phyloP scores from a whole-genome alignment of 1,139 yeast species.

The Nakaseomyces delphensis region DNA sequence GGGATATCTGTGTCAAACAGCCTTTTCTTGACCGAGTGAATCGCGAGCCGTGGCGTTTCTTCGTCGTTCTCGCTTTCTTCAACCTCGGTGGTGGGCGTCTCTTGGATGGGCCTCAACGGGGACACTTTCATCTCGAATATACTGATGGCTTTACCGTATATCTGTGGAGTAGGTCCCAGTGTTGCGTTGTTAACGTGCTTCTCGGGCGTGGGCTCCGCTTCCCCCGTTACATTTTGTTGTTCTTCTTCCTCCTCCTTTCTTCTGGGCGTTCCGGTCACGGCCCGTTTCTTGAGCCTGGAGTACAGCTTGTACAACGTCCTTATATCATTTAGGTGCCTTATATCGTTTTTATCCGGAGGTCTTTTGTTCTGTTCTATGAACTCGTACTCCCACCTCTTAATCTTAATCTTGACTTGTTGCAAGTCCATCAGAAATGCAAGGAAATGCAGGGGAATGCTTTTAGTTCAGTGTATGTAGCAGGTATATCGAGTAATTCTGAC shows the following conservation, averaged over 20 bases:
- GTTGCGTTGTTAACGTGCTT: conserved; percentile 8
- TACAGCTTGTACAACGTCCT: conserved; percentile 27
- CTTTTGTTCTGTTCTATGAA: conserved; percentile 22
- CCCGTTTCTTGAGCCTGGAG: conserved; percentile 21
- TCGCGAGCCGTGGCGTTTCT: not conserved
- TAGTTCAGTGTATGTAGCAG: too few species aligned
- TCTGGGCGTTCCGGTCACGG: too few species aligned
- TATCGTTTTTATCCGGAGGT: conserved; percentile 27
- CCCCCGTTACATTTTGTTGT: too few species aligned
- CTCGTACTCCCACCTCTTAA: conserved; percentile 29
- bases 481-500: not conserved
- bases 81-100: conserved; percentile 4
- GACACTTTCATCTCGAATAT: conserved; percentile 29
- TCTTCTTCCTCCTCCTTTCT: conserved; percentile 1
- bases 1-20: not conserved
- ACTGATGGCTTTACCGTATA: conserved; percentile 29
- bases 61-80: not conserved
- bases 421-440: too few species aligned
- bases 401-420: conserved; percentile 20
- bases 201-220: not conserved
- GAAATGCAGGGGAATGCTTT: too few species aligned
- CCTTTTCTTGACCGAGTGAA: not conserved
- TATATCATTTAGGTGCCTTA: conserved; percentile 22
- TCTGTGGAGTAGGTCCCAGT: conserved; percentile 33
- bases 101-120: conserved; percentile 12